Evolutionary conservation across 2,329 filamentous ascomycete species (phyloP).

Genomic region (Cladosporium cucumerinum): DNA sequence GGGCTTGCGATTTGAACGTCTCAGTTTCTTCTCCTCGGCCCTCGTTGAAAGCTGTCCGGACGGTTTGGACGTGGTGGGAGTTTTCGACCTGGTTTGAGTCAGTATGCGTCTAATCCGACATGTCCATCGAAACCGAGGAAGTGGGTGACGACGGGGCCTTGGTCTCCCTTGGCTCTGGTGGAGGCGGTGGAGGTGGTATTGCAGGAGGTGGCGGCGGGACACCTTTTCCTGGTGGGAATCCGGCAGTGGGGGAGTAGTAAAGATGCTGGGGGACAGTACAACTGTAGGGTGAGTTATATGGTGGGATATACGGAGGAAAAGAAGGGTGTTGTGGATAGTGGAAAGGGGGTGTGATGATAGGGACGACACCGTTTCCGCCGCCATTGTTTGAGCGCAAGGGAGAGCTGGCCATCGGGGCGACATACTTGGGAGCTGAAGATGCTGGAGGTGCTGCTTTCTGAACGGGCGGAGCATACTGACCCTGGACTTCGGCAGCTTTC

Average conservation of each 20-base stretch:
- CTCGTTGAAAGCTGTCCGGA: background rate
- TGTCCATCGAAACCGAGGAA: constrained; percentile 9
- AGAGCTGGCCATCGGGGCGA: constrained; percentile 1
- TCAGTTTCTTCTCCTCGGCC: constrained; percentile 1
- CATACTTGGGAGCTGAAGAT: constrained; percentile 9
- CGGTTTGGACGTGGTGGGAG: background rate
- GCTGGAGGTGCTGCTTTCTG: constrained; percentile 2
- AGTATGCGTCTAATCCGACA: constrained; percentile 1
- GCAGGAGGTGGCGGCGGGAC: background rate
- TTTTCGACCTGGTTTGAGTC: background rate
- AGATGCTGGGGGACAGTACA: background rate
- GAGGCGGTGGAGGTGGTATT: constrained; percentile 1
- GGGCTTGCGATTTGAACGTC: constrained; percentile 5
- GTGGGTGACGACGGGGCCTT: background rate
- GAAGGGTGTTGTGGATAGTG: background rate
- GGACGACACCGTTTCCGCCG: background rate
- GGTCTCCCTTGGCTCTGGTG: background rate
- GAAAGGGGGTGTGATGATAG: background rate
- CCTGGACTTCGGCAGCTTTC: background rate
- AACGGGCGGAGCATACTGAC: constrained; percentile 1
- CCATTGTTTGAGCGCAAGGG: background rate
- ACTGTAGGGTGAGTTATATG: background rate
- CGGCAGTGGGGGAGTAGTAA: background rate
- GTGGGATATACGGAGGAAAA: background rate
- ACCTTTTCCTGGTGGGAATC: background rate